phyloP scores from a whole-genome alignment of 305 asterid species.

The Fraxinus velutina region DNA sequence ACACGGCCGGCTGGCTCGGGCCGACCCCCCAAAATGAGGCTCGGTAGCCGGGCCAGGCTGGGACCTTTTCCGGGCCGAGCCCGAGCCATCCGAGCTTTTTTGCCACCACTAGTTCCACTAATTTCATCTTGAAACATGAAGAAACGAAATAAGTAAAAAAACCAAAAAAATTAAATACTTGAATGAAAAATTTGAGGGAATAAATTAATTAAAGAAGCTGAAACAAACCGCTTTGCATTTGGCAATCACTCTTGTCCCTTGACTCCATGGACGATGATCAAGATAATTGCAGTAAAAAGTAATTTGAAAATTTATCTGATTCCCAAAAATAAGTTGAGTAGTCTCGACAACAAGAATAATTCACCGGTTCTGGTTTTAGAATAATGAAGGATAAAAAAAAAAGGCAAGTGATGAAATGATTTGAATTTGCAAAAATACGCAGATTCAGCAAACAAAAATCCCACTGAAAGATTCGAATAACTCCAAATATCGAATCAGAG shows the following conservation, averaged over 20 bases:
- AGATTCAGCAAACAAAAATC: slow-evolving; percentile 22
- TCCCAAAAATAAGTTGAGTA: slow-evolving; percentile 6
- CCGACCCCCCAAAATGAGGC: too few relatives aligned
- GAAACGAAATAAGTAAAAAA: not conserved
- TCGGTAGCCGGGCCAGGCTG: too few relatives aligned
- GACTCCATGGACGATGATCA: too few relatives aligned
- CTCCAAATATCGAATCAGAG: not conserved
- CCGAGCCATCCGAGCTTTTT: too few relatives aligned
- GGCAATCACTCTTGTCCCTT: slow-evolving; percentile 20
- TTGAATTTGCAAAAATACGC: slow-evolving; percentile 22
- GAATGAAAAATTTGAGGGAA: not conserved
- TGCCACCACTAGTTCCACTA: not conserved
- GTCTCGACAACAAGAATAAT: not conserved
- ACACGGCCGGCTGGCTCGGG: too few relatives aligned
- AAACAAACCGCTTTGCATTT: slow-evolving; percentile 22
- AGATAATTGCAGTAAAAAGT: not conserved
- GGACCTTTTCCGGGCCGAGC: too few relatives aligned
- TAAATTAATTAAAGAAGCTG: not conserved
- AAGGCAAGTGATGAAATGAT: slow-evolving; percentile 1
- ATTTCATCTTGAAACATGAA: not conserved
- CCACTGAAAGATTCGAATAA: not conserved
- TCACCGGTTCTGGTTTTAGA: not conserved
- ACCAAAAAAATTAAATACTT: not conserved
- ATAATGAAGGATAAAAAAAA: slow-evolving; percentile 17
- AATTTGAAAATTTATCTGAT: not conserved